These are phyloP conservation scores for Extremus antarcticus DNA, from an alignment of 495 filamentous ascomycete species.

Conservation along the genomic window DNA sequence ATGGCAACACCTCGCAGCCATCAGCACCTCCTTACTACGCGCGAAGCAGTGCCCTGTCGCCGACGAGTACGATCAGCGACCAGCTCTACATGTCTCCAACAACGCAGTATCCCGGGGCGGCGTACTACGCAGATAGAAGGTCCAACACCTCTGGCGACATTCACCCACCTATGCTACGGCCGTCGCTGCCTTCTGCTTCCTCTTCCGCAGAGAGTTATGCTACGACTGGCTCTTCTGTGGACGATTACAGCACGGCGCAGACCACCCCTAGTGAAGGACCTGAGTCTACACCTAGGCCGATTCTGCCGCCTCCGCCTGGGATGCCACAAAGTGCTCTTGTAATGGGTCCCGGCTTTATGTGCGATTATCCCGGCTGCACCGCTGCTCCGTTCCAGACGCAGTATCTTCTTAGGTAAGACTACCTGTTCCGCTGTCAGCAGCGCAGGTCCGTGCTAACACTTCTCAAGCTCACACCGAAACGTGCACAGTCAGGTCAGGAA, in stretches of 20 bases:
- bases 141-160: conserved; percentile 24
- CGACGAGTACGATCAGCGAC: conserved; percentile 20
- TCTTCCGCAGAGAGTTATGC: conserved; percentile 27
- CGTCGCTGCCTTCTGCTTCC: conserved; percentile 21
- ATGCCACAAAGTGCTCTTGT: conserved; percentile 18
- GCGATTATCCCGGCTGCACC: conserved; percentile 62
- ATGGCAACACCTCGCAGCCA: neutral
- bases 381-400: conserved; percentile 90
- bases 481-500: conserved; percentile 85
- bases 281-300: conserved; percentile 23
- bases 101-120: conserved; percentile 5
- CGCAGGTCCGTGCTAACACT: conserved; percentile 23
- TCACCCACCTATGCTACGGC: conserved; percentile 17
- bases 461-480: conserved; percentile 80
- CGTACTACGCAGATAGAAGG: conserved; percentile 24
- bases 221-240: conserved; percentile 19
- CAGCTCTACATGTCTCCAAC: conserved; percentile 6
- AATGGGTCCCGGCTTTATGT: conserved; percentile 40
- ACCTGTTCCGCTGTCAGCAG: neutral
- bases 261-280: conserved; percentile 24
- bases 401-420: conserved; percentile 60
- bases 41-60: conserved; percentile 20
- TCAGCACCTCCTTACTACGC: conserved; percentile 20
- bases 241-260: conserved; percentile 25
- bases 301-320: conserved; percentile 18